A percentile compares a stretch with the other conserved stretches of the same genome.
These are phyloP conservation scores for Cucurbita moschata DNA, from an alignment of 306 rosid species.

Conservation along the genomic window DNA sequence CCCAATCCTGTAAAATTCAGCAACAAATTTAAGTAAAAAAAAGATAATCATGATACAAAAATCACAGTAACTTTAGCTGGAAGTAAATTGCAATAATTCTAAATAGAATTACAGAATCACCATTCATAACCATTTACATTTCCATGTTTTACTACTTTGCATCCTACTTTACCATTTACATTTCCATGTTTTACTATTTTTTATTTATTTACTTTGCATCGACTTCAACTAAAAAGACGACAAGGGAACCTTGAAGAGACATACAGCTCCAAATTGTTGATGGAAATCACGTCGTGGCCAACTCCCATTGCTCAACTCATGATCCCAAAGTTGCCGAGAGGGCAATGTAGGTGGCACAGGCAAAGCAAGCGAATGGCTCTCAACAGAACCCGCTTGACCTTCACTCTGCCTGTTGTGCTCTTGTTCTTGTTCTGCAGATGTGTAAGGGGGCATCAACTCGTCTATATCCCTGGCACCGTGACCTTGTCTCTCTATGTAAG, in stretches of 20 bases:
- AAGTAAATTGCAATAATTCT: neutral
- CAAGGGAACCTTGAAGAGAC: conserved; percentile 15
- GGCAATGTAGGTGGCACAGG: conserved; percentile 50
- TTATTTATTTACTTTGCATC: neutral
- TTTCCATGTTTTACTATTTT: neutral
- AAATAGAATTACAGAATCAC: neutral
- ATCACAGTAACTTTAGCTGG: neutral
- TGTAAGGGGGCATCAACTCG: conserved; percentile 39
- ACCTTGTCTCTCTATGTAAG: conserved; percentile 84
- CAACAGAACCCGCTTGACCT: conserved; percentile 27
- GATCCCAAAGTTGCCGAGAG: conserved; percentile 56
- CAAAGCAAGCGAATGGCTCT: conserved; percentile 25
- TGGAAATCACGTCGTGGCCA: conserved; percentile 60
- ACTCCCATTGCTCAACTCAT: conserved; percentile 39
- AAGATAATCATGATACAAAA: neutral
- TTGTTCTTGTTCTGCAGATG: conserved; percentile 40
- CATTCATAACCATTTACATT: neutral
- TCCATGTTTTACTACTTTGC: neutral
- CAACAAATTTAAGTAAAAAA: neutral
- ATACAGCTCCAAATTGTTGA: conserved; percentile 59
- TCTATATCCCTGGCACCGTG: conserved; percentile 61
- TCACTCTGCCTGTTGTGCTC: conserved; percentile 39
- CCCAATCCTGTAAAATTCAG: conserved; percentile 58
- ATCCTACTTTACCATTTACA: neutral
- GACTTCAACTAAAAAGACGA: conserved; percentile 1